Conservation (phyloP, 768 basidiomycete species). For the Megacollybia marginata region DNA sequence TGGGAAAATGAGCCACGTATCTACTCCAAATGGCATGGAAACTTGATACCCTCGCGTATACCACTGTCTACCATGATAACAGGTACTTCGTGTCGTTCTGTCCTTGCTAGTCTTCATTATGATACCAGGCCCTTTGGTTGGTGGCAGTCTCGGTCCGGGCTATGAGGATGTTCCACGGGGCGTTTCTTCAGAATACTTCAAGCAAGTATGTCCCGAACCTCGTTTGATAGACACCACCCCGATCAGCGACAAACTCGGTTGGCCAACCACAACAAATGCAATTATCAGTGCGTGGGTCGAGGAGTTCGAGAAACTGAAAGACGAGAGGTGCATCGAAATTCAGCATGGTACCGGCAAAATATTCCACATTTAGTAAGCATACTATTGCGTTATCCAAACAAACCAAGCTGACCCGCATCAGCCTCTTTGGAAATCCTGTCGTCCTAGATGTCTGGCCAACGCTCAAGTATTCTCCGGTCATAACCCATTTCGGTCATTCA, state of each 20-base stretch:
- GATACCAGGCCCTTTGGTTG: conserved; percentile 34
- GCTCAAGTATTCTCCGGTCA: conserved; percentile 37
- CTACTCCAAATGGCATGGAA: conserved; percentile 40
- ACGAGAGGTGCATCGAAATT: conserved; percentile 41
- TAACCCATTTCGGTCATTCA: conserved; percentile 56
- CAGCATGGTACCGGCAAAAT: conserved; percentile 28
- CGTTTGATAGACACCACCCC: conserved; percentile 21
- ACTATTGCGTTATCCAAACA: background rate
- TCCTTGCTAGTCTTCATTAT: background rate
- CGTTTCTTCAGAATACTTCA: conserved; percentile 32
- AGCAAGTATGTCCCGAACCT: conserved; percentile 33
- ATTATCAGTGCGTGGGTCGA: conserved; percentile 40
- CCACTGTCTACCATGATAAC: conserved; percentile 47
- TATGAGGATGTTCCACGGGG: conserved; percentile 29
- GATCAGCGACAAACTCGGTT: conserved; percentile 12
- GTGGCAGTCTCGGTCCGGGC: conserved; percentile 25
- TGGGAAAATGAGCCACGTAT: conserved; percentile 36
- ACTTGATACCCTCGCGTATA: conserved; percentile 42
- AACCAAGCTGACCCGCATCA: conserved; percentile 13
- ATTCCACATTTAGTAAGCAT: conserved; percentile 46
- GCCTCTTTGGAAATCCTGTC: conserved; percentile 40
- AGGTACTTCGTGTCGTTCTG: conserved; percentile 22
- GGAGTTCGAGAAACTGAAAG: conserved; percentile 30
- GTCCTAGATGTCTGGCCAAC: conserved; percentile 38
- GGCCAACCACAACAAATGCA: conserved; percentile 20